Conservation (phyloP, 1,139 yeast genomes). For the Debaryomyces psychrophilus region DNA sequence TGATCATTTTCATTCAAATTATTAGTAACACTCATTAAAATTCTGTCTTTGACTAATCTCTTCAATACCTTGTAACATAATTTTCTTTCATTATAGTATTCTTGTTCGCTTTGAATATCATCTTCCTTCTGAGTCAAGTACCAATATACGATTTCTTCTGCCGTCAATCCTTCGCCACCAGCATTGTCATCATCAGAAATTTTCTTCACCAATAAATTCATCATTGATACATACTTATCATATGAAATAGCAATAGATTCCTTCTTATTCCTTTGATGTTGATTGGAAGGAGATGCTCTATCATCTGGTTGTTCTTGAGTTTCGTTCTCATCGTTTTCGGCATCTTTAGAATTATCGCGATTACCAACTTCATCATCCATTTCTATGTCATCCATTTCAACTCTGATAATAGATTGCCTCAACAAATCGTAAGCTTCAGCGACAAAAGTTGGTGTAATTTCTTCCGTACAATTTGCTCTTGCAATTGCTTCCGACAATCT, state of each 20-base stretch:
- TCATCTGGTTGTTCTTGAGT: slow-evolving; percentile 15
- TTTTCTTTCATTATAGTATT: slow-evolving; percentile 69
- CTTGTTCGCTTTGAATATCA: slow-evolving; percentile 68
- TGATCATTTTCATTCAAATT: slow-evolving; percentile 41
- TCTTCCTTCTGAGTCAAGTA: slow-evolving; percentile 78
- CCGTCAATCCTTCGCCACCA: slow-evolving; percentile 70
- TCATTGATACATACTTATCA: slow-evolving; percentile 83
- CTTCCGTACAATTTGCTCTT: slow-evolving; percentile 92
- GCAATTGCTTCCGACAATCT: slow-evolving; percentile 96
- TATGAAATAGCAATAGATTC: slow-evolving; percentile 62
- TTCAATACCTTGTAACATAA: slow-evolving; percentile 80
- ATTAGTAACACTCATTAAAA: slow-evolving; percentile 80
- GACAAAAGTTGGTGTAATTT: slow-evolving; percentile 83
- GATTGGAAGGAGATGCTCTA: slow-evolving; percentile 11
- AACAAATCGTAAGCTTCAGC: slow-evolving; percentile 91
- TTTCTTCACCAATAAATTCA: slow-evolving; percentile 75
- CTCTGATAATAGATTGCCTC: slow-evolving; percentile 90
- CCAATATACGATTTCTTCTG: slow-evolving; percentile 73
- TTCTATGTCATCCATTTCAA: slow-evolving; percentile 92
- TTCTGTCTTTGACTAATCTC: slow-evolving; percentile 82
- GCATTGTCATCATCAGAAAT: slow-evolving; percentile 60
- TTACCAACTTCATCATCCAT: slow-evolving; percentile 66
- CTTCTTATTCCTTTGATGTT: slow-evolving; percentile 15
- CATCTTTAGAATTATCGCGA: slow-evolving; percentile 22
- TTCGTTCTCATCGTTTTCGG: slow-evolving; percentile 15